Evolutionary conservation across 805 yeast genomes (phyloP), one percentile per base, ranked within the genome.

Genomic region (Naumovozyma dairenensis): DNA sequence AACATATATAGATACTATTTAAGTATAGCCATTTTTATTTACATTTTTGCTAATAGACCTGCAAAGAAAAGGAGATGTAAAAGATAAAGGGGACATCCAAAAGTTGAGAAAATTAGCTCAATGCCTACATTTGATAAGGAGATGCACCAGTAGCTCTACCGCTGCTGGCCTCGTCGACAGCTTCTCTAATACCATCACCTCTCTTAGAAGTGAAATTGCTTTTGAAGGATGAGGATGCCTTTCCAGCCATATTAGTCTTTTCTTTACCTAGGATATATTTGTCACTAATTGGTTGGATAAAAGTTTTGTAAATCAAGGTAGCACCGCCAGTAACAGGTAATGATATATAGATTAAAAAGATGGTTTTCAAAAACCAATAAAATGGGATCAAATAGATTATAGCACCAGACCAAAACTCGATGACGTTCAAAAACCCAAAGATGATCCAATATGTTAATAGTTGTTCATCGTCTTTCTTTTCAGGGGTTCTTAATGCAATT

Each of bases 361-460:
- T 48, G 33, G 96, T 83, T 75, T 92, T 92, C 68, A 92, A 70
- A 54, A 92, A 74, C 76, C 87, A 92, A 72, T 92, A 92, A 58
- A 92, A 86, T 53, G 99, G 98, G 46, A 92, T 64, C 94, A 96
- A 84, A 72, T 86, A 86, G 39, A 89, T 69, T 50, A 92, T 80
- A 24, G 96, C 80, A 53, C 77, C 74, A 35, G 95, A 78, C 97
- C 96, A 92, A 72, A 85, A 92, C 67, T 92, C 99, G 51, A 85
- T 57, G 34, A 92, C 87, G 59, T 78, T 84, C 66, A 92, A 74
- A 49, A 78, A 77, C 12, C 96, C 94, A 57, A 83, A 92, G n/a
- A 92, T 94, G 38, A 92, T 96, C 98, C 98, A 92, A 69, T 92
- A 92, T 10, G 96, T 83, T 54, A 92, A 72, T 57, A 83, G 74